Base-by-base conservation (phyloP, 2,329 filamentous ascomycete species). In the Thelonectria olida region DNA sequence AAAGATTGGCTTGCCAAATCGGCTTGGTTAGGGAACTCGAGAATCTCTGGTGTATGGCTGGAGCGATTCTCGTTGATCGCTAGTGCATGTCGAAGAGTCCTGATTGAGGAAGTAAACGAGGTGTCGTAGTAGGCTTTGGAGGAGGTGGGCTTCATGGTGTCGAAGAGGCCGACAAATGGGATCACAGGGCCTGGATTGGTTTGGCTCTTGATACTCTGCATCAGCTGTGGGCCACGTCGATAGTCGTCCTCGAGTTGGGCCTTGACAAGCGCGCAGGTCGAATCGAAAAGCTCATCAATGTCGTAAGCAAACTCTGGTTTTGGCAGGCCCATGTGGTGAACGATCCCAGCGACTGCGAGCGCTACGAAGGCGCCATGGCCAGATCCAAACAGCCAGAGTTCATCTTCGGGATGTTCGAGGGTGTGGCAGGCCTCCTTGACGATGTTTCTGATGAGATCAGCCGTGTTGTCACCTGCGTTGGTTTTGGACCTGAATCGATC, bases 301-400 rank as follows among this genome's bases (percentile, higher is more conserved):
- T 17, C 8, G 23, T 41, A 23, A 4, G 41, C 20, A 3, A 42
- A 25, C 6, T 52, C 15, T 4, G 61, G 20, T 15, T 50, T 52
- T 0, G 64, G 61, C 1, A 72, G 20, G 2, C 69, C 69, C 22
- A 72, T 49, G 1, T 54, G 64, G 31, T 70, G 61, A 6, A 72
- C 56, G 3, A 72, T 58, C 3, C 69, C 66, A 22, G 69, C 69
- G 8, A 69, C 69, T 5, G 69, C 67, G 2, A 66, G 67, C 5
- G 58, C 67, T 4, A 71, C 49, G 13, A 62, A 71, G 10, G 61
- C 69, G 2, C 69, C 69, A 3, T 66, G 69, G 0, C 69, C 69
- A 10, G 69, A 71, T 2, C 69, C 69, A 27, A 66, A 71, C 0
- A 71, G 15, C 69, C 69, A 71, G 1, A 71, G 64, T 25, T 71